Evolutionary conservation across 345 rosid genomes (phyloP), one percentile per base, ranked within the genome.

Genomic region (Ceriops tagal): DNA sequence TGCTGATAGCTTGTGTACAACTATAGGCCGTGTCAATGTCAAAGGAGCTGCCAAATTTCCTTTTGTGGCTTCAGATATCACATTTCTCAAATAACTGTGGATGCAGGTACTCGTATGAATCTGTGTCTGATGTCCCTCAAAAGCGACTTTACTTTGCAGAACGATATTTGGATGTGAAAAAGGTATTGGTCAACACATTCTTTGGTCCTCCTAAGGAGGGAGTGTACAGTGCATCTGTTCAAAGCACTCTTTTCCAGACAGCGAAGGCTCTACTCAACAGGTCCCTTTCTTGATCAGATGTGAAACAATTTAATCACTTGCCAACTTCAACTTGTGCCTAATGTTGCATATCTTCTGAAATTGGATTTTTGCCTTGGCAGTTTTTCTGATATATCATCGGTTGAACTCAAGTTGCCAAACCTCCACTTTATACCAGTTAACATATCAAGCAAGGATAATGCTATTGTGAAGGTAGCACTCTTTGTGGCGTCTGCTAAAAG

Each of bases 161-260:
- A 72, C 81, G 81, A 73, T 89, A 83, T 70, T 49, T 68, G 72
- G 88, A 83, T 26, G 92, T 84, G 67, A 91, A 89, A 77, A 80
- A 81, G 32, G 83, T 75, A 70, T 34, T 91, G 78, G 64, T 78
- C 76, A 84, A 75, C 18, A 83, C 93, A 49, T 91, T 93, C 87
- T 88, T 88, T 71, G 98, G 98, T 66, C 85, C 85, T 61, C 86
- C 97, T 3, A 84, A 81, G 78, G 89, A 72, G 75, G 98, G 97
- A 73, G 87, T 91, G 28, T 93, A 93, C 77, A 91, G 97, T 64
- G 83, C 97, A 61, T 93, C 97, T n/a, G 97, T 91, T n/a, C 98
- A 93, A 75, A 84, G 90, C 78, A 89, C 97, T 53, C 92, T 93
- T 39, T 91, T 83, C 71, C 87, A 85, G 19, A 91, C 91, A 87